These are phyloP conservation scores for Apiotrichum laibachii DNA, from an alignment of 1,284 basidiomycete species.

Conservation along the genomic window DNA sequence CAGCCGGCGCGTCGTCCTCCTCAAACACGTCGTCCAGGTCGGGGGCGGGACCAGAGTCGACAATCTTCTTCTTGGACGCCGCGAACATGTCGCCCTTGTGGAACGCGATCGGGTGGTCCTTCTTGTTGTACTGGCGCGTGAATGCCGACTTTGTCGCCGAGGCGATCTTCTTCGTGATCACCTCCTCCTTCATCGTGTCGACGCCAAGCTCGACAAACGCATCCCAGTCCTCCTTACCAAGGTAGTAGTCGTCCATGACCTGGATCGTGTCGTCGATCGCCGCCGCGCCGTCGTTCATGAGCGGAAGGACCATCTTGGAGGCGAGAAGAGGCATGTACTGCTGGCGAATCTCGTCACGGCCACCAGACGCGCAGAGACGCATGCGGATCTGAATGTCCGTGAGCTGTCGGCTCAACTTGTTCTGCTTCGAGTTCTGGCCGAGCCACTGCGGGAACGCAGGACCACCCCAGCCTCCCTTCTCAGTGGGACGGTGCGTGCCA, in stretches of 20 bases:
- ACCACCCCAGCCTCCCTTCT: conserved; percentile 61
- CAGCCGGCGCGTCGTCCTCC: conserved; percentile 38
- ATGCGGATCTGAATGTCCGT: conserved; percentile 91
- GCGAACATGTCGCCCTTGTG: conserved; percentile 78
- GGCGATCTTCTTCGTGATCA: conserved; percentile 78
- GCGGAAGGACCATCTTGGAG: conserved; percentile 72
- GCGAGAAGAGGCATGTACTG: conserved; percentile 84
- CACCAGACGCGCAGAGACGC: conserved; percentile 86
- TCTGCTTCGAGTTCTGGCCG: conserved; percentile 92
- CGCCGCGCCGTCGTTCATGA: conserved; percentile 64
- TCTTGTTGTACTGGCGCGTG: conserved; percentile 80
- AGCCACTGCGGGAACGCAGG: conserved; percentile 89
- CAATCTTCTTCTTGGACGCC: conserved; percentile 68
- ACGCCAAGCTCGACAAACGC: conserved; percentile 89
- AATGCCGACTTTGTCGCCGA: conserved; percentile 77
- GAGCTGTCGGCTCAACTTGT: conserved; percentile 74
- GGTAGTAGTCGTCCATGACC: conserved; percentile 89
- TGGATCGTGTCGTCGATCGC: conserved; percentile 78
- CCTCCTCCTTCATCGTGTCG: conserved; percentile 69
- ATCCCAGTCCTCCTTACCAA: conserved; percentile 95
- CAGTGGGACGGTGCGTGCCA: conserved; percentile 54
- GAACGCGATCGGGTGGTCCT: conserved; percentile 86
- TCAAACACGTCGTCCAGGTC: conserved; percentile 86
- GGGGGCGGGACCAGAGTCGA: conserved; percentile 63
- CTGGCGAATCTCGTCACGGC: conserved; percentile 83